Conservation (phyloP, 176 grass and related monocot genomes). For the Aegilops longissima region DNA sequence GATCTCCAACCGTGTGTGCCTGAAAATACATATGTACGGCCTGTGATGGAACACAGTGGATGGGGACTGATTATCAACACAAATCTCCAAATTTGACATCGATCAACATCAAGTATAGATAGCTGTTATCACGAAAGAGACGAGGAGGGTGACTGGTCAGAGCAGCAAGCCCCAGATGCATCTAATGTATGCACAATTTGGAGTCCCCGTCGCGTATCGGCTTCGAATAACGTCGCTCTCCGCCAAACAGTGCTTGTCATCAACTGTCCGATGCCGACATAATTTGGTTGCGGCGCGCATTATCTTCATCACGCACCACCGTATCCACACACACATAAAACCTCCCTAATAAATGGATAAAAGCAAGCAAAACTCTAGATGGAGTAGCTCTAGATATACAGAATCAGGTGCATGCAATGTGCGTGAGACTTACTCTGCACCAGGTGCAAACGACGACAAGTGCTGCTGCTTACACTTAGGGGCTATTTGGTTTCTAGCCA, state of each 20-base stretch:
- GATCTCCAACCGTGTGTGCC: too few relatives aligned
- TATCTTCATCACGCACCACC: too few relatives aligned
- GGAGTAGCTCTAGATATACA: too few relatives aligned
- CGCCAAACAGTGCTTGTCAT: neutral
- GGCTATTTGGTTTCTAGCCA: too few relatives aligned
- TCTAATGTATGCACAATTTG: neutral
- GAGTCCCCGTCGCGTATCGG: neutral
- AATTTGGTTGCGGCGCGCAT: too few relatives aligned
- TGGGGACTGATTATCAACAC: neutral
- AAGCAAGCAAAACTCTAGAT: too few relatives aligned
- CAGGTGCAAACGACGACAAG: neutral
- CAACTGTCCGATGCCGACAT: neutral
- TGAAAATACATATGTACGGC: too few relatives aligned
- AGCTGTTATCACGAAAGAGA: conserved; percentile 9
- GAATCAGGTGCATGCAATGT: too few relatives aligned
- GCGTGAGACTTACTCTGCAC: neutral
- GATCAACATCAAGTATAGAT: neutral
- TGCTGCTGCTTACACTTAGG: neutral
- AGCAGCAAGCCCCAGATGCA: neutral
- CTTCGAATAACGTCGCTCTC: neutral
- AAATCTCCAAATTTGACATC: neutral
- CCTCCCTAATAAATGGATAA: too few relatives aligned
- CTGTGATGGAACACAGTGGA: neutral
- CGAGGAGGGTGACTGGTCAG: neutral
- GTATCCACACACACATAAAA: too few relatives aligned